Conservation (phyloP, 2,329 filamentous ascomycete genomes). For the Teratosphaeriaceae sp. region DNA sequence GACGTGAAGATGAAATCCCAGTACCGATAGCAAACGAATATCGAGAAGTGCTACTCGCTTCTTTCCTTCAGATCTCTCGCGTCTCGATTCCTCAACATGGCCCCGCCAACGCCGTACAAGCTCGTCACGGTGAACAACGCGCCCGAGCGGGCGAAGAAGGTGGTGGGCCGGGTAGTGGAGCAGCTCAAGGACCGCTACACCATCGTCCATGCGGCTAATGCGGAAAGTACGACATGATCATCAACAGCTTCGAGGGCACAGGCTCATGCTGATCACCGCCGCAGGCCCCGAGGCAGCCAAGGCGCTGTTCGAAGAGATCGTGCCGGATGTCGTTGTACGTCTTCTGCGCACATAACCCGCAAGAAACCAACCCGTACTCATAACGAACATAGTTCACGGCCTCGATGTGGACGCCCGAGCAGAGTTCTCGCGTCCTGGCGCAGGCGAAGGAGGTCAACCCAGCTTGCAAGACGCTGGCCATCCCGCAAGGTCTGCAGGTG, state of each 20-base stretch:
- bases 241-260: neutral
- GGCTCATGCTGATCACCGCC: neutral
- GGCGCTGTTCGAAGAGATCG: conserved; percentile 7
- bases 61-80: too few relatives aligned
- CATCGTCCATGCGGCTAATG: conserved; percentile 57
- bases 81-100: neutral
- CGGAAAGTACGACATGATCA: conserved; percentile 43
- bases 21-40: too few relatives aligned
- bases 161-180: conserved; percentile 57
- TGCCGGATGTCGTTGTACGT: conserved; percentile 41
- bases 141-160: conserved; percentile 55
- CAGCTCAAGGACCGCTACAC: conserved; percentile 57
- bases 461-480: conserved; percentile 45
- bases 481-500: conserved; percentile 50
- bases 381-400: conserved; percentile 49
- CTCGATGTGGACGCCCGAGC: conserved; percentile 51
- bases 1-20: too few relatives aligned
- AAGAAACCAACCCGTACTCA: neutral
- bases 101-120: conserved; percentile 48
- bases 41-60: too few relatives aligned
- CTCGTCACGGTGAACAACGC: conserved; percentile 63
- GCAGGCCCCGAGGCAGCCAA: conserved; percentile 12
- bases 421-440: conserved; percentile 40
- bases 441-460: conserved; percentile 42
- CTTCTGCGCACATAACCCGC: neutral